These are phyloP conservation scores for Metarhizium rileyi DNA, from an alignment of 2,329 filamentous ascomycete genomes.

Conservation along the genomic window DNA sequence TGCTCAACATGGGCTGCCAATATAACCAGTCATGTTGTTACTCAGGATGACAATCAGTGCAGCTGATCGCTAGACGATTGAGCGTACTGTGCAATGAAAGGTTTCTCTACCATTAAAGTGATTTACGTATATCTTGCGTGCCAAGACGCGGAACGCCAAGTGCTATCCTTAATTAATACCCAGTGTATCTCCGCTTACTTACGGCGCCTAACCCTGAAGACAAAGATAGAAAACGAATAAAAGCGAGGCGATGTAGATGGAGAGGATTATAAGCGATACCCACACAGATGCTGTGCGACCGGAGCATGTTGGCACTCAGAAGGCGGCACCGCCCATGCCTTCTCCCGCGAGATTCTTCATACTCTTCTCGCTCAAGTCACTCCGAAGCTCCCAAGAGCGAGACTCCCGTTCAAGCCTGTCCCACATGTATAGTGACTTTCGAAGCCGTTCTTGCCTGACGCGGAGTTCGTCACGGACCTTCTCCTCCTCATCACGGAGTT, in stretches of 20 bases:
- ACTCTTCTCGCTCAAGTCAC: slow-evolving; percentile 46
- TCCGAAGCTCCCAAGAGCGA: slow-evolving; percentile 43
- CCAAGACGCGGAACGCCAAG: not conserved
- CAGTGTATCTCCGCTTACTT: not conserved
- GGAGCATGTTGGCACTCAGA: slow-evolving; percentile 23
- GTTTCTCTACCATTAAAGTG: not conserved
- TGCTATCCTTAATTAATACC: not conserved
- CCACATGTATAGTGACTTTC: slow-evolving; percentile 43
- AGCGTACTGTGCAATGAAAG: too few species aligned
- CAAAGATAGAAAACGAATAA: not conserved
- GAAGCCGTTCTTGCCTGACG: slow-evolving; percentile 42
- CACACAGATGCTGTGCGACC: not conserved
- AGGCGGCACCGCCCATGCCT: slow-evolving; percentile 44
- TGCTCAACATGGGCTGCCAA: too few species aligned
- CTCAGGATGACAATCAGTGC: too few species aligned
- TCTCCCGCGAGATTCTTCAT: slow-evolving; percentile 49
- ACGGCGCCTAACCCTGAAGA: not conserved
- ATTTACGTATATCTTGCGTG: not conserved
- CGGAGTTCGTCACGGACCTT: slow-evolving; percentile 43
- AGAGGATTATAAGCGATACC: not conserved
- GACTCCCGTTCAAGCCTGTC: slow-evolving; percentile 45
- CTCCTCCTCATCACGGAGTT: slow-evolving; percentile 49
- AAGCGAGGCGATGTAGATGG: not conserved
- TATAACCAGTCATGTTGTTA: too few species aligned
- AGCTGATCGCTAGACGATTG: too few species aligned